Conservation (phyloP, 2,329 filamentous ascomycete genomes). For the Diaporthe aspalathi region DNA sequence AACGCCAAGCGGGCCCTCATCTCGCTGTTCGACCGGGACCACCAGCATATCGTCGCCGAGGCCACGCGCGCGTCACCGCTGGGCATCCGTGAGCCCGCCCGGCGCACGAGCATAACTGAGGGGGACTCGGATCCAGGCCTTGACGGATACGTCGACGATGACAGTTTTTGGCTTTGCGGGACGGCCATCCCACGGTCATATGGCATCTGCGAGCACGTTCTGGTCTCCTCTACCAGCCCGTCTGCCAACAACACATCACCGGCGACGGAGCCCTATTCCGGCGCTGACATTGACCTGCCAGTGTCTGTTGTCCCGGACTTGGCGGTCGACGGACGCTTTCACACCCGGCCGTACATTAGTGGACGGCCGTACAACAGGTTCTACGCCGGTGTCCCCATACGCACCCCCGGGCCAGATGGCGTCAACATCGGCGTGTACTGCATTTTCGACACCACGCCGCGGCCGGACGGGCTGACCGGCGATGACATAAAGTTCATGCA, state of each 20-base stretch:
- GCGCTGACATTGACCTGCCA: slow-evolving; percentile 42
- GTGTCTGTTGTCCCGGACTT: slow-evolving; percentile 52
- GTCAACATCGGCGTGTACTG: slow-evolving; percentile 57
- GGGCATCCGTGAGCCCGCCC: slow-evolving; percentile 35
- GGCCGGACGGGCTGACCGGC: slow-evolving; percentile 43
- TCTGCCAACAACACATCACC: not conserved
- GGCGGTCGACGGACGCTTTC: slow-evolving; percentile 46
- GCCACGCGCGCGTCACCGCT: slow-evolving; percentile 57
- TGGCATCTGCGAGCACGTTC: slow-evolving; percentile 48
- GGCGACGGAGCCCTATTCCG: not conserved
- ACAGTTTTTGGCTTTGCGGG: slow-evolving; percentile 45
- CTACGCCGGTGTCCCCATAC: slow-evolving; percentile 56
- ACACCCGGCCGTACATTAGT: slow-evolving; percentile 43
- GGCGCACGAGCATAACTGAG: slow-evolving; percentile 10
- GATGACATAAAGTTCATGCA: slow-evolving; percentile 45
- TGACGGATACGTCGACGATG: slow-evolving; percentile 16
- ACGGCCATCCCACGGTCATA: slow-evolving; percentile 46
- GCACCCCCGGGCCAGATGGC: slow-evolving; percentile 47
- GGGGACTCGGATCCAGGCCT: not conserved
- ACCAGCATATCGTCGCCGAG: slow-evolving; percentile 64
- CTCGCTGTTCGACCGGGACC: slow-evolving; percentile 61
- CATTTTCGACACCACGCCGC: slow-evolving; percentile 47
- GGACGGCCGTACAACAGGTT: slow-evolving; percentile 47
- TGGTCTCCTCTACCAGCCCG: slow-evolving; percentile 32
- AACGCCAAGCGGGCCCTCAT: slow-evolving; percentile 57